Evolutionary conservation across 1,284 basidiomycete genomes (phyloP).

Genomic region (Pyrrhoderma noxium): DNA sequence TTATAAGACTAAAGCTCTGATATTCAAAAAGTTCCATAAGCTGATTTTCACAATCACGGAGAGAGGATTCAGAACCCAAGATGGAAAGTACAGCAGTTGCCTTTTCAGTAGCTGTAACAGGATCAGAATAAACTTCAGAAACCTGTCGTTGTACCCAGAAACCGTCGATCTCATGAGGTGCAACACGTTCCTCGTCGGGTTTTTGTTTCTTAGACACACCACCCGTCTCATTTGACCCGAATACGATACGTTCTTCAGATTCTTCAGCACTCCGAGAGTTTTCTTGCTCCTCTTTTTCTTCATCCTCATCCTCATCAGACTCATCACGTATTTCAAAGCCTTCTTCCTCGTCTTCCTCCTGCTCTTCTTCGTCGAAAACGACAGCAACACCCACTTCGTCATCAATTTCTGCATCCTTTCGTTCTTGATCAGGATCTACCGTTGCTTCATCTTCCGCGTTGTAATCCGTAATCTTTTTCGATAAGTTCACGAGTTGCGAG

Average conservation of each 20-base stretch:
- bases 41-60: constrained; percentile 94
- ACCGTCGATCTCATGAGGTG: constrained; percentile 88
- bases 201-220: constrained; percentile 37
- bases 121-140: constrained; percentile 86
- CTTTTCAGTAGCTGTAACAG: constrained; percentile 91
- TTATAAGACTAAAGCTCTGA: constrained; percentile 86
- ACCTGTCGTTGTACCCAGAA: constrained; percentile 99
- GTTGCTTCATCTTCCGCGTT: constrained; percentile 78
- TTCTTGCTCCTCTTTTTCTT: constrained; percentile 38
- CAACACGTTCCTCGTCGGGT: constrained; percentile 73
- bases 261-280: constrained; percentile 39
- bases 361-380: constrained; percentile 93
- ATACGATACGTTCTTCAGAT: constrained; percentile 61
- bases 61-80: constrained; percentile 82
- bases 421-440: constrained; percentile 68
- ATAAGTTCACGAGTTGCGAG: constrained; percentile 78
- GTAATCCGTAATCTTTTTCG: constrained; percentile 97
- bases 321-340: constrained; percentile 76
- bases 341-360: constrained; percentile 85
- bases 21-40: constrained; percentile 98
- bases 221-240: constrained; percentile 47
- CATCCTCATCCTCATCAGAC: constrained; percentile 67
- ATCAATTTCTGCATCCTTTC: constrained; percentile 78
- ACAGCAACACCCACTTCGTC: constrained; percentile 94
- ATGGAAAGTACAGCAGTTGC: constrained; percentile 81